These are phyloP conservation scores for Botryosphaeria dothidea DNA, from an alignment of 2,329 filamentous ascomycete genomes.

Conservation along the genomic window DNA sequence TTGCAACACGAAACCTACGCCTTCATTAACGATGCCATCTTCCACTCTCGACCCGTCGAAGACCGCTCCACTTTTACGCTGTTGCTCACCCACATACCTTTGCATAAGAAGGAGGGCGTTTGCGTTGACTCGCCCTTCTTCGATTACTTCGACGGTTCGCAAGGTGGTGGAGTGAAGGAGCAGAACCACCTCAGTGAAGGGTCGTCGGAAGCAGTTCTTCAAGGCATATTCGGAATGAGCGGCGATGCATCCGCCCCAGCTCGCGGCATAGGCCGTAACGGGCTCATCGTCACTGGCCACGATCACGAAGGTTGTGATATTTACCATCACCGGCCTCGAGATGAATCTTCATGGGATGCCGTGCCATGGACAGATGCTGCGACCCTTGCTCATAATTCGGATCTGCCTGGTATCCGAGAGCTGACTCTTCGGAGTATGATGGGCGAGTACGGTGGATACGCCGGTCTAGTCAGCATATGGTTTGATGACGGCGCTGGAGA, in stretches of 20 bases:
- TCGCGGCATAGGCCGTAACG: conserved; percentile 66
- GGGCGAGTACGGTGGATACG: conserved; percentile 92
- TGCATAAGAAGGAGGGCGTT: conserved; percentile 78
- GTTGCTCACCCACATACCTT: conserved; percentile 86
- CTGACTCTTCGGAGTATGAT: conserved; percentile 98
- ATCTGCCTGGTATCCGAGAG: conserved; percentile 71
- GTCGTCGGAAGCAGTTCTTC: conserved; percentile 69
- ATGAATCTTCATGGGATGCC: conserved; percentile 17
- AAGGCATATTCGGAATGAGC: conserved; percentile 80
- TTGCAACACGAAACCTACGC: conserved; percentile 76
- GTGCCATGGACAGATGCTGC: conserved; percentile 22
- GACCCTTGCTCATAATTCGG: conserved; percentile 21
- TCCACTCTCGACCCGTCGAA: conserved; percentile 58
- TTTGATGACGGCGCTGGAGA: conserved; percentile 69
- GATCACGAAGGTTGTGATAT: conserved; percentile 94
- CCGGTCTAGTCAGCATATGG: conserved; percentile 85
- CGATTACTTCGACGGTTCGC: conserved; percentile 67
- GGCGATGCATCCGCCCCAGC: conserved; percentile 60
- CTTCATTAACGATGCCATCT: conserved; percentile 72
- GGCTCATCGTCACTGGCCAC: conserved; percentile 87
- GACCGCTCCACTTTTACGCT: conserved; percentile 72
- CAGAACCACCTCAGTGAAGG: conserved; percentile 84
- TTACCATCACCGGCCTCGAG: conserved; percentile 63
- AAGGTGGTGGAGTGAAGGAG: conserved; percentile 74
- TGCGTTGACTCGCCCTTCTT: conserved; percentile 87